Conservation (phyloP, 2,329 filamentous ascomycete species). For the Stachybotrys echinatus region DNA sequence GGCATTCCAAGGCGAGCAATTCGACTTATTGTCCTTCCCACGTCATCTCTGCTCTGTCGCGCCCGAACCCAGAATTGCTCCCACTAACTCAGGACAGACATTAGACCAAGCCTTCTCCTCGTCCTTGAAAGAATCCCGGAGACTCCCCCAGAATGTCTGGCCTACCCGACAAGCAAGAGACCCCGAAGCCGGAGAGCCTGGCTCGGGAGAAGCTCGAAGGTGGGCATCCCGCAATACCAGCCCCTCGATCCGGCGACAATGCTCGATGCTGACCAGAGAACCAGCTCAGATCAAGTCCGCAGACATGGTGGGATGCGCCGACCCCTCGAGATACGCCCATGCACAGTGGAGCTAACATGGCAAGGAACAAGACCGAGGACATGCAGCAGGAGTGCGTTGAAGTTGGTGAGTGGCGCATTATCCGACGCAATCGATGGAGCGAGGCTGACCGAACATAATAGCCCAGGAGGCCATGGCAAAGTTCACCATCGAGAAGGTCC, state of each 20-base stretch:
- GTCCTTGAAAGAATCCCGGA: neutral
- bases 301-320: slow-evolving; percentile 70
- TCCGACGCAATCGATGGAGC: neutral
- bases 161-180: slow-evolving; percentile 31
- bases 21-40: neutral
- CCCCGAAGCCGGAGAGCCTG: slow-evolving; percentile 33
- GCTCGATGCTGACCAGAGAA: slow-evolving; percentile 9
- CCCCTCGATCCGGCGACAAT: neutral
- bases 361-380: slow-evolving; percentile 70
- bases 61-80: no score
- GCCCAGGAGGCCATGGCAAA: slow-evolving; percentile 60
- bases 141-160: neutral
- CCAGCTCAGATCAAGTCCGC: slow-evolving; percentile 95
- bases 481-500: slow-evolving; percentile 57
- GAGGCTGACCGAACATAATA: slow-evolving; percentile 25
- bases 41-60: neutral
- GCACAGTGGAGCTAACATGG: slow-evolving; percentile 14
- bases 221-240: slow-evolving; percentile 27
- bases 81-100: neutral
- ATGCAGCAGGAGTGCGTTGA: slow-evolving; percentile 96
- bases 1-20: neutral
- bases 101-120: neutral
- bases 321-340: neutral
- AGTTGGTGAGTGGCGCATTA: slow-evolving; percentile 64
- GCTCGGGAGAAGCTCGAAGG: slow-evolving; percentile 73